Percentiles rank a stretch among this genome's conserved stretches.
phyloP scores from a whole-genome alignment of 768 basidiomycete genomes.

The Holtermannia corniformis region DNA sequence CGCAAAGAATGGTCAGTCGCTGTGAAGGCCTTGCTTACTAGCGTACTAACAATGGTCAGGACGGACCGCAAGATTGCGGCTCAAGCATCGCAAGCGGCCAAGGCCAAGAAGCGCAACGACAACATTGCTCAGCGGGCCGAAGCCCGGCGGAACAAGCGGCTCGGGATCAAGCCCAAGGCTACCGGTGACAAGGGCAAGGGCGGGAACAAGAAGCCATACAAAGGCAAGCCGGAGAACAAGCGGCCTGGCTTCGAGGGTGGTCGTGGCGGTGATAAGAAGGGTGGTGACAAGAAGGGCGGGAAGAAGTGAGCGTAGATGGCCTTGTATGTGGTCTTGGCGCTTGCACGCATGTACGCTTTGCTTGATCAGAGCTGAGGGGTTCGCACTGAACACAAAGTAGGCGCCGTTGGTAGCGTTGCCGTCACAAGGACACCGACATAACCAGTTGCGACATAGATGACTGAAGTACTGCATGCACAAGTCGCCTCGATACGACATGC shows the following conservation, averaged over 20 bases:
- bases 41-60: slow-evolving; percentile 47
- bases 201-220: slow-evolving; percentile 13
- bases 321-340: not conserved
- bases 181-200: slow-evolving; percentile 20
- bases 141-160: slow-evolving; percentile 55
- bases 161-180: slow-evolving; percentile 48
- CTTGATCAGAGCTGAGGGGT: too few species aligned
- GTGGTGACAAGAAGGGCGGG: slow-evolving; percentile 46
- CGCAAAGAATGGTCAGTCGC: slow-evolving; percentile 70
- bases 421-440: too few species aligned
- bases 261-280: slow-evolving; percentile 7
- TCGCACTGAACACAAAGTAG: too few species aligned
- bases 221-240: slow-evolving; percentile 3
- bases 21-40: not conserved
- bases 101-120: slow-evolving; percentile 80
- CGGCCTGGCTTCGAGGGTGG: slow-evolving; percentile 33
- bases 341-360: not conserved
- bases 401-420: too few species aligned
- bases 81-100: slow-evolving; percentile 63
- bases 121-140: slow-evolving; percentile 84
- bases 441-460: too few species aligned
- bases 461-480: too few species aligned
- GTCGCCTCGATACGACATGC: too few species aligned
- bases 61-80: slow-evolving; percentile 75
- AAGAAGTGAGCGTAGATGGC: slow-evolving; percentile 15